Evolutionary conservation across 768 basidiomycete genomes (phyloP), one percentile per base, ranked within the genome.

Genomic region (Neoboletus subvelutipes): DNA sequence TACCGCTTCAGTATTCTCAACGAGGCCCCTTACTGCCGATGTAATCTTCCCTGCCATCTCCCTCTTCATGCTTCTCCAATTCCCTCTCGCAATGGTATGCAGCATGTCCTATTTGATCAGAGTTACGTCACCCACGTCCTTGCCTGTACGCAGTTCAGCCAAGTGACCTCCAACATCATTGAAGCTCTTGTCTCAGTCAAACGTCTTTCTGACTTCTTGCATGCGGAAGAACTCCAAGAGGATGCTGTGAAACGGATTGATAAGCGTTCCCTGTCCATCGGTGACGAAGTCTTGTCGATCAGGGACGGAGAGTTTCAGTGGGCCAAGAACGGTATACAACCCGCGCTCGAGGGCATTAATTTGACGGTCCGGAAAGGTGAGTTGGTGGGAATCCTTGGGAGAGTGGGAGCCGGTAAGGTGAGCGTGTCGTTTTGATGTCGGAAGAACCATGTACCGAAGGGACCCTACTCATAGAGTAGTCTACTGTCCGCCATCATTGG

Each of bases 21-120:
- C 79, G 1, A 79, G 69, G 29, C 91, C 94, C 5, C 72, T 98
- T 2, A 98, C 96, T 0, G 83, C 89, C 0, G 94, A 97, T 59
- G 76, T 93, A 50, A 95, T 98, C 60, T 98, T 98, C 80, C 96
- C 96, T 18, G 86, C 92, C 0, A 94, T 98, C 59, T 88, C 92
- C 0, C 74, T 95, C 33, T 95, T 94, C 75, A 87, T 91, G 84
- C 77, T 96, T 0, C 76, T 96, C 29, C 85, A 88, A 55, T 94
- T 94, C 73, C 93, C 93, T 2, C 76, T 95, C 24, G 88, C 83
- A 3, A 90, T 92, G 89, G 88, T 88, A 68, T 39, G 77, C 67
- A 8, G 37, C 41, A 15, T 3, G 0, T 3, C 0, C 1, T 15
- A 17, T 51, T 40, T 10, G 1, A 42, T 51, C 39, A 18, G 60